Base-by-base conservation (phyloP, 2,329 filamentous ascomycete genomes). In the Metarhizium guizhouense region DNA sequence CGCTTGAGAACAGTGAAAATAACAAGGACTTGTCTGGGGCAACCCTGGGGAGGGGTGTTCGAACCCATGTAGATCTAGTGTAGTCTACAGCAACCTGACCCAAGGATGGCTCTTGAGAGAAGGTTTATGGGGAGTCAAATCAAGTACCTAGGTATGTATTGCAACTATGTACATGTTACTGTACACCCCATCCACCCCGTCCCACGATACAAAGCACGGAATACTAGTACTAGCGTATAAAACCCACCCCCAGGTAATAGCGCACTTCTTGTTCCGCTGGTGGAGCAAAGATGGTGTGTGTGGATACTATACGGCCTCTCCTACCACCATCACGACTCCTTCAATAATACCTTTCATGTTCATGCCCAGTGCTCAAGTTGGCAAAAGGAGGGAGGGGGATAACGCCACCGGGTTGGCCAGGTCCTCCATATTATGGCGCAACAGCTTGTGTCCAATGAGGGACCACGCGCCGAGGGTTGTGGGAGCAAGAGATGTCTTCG, bases 11-110 rank as follows among this genome's bases (percentile, higher is more conserved):
- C 42, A 6, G 20, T 20, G 20, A 29, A 14, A 20, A 47, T 53
- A 34, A 53, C 51, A 47, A 47, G 40, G 53, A 38, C 47, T 5
- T 42, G 42, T 42, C 47, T 45, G 47, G 47, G 43, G 54, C 45
- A 49, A 56, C 50, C 32, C 13, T 38, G 25, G 18, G 42, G 42
- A 42, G 40, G 42, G 42, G 32, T 30, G 43, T 13, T 11, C 40
- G 11, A 45, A 2, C 30, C 14, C n/a, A 29, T 16, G 25, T 20
- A 42, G 16, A 32, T 25, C 18, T 10, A 51, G 25, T n/a, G 25
- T 1, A 45, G 7, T 20, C 42, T 20, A 30, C 18, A 30, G 6
- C 7, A 29, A 48, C 45, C 45, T 48, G 30, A 30, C 20, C 45
- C 18, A 10, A 18, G 20, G 20, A 14, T 6, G 45, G 14, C 20